phyloP scores from a whole-genome alignment of 805 yeast genomes.

The Limtongia smithiae region DNA sequence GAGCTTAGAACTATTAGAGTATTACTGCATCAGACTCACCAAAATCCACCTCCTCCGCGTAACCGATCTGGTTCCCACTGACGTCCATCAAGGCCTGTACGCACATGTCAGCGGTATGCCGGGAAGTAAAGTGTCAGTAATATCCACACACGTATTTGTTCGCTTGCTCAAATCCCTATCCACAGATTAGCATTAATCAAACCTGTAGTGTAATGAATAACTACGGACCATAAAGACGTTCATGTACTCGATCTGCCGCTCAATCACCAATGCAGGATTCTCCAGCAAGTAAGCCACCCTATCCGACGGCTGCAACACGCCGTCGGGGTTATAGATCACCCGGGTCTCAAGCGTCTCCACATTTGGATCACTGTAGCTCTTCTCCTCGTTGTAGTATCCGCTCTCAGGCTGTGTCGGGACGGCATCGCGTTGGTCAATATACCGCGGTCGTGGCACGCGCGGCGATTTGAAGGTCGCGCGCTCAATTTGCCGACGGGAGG shows the following conservation, averaged over 20 bases:
- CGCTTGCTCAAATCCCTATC: constrained; percentile 80
- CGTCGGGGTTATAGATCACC: constrained; percentile 12
- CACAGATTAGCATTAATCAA: background rate
- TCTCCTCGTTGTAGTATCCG: too few species aligned
- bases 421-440: too few species aligned
- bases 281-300: constrained; percentile 59
- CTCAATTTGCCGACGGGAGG: too few species aligned
- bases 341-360: background rate
- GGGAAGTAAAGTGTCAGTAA: too few species aligned
- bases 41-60: constrained; percentile 74
- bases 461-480: too few species aligned
- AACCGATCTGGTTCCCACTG: constrained; percentile 71
- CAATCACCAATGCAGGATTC: constrained; percentile 83
- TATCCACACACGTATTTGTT: constrained; percentile 52
- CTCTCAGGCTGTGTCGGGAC: too few species aligned
- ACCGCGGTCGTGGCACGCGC: too few species aligned
- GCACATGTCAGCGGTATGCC: too few species aligned
- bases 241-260: constrained; percentile 84
- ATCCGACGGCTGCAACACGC: constrained; percentile 39
- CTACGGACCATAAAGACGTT: constrained; percentile 54
- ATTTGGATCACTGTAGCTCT: constrained; percentile 1
- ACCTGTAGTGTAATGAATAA: background rate
- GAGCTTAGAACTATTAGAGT: background rate
- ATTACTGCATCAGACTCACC: constrained; percentile 37
- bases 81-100: constrained; percentile 57